Conservation (phyloP, 2,329 filamentous ascomycete genomes). For the Trichoderma polysporum region DNA sequence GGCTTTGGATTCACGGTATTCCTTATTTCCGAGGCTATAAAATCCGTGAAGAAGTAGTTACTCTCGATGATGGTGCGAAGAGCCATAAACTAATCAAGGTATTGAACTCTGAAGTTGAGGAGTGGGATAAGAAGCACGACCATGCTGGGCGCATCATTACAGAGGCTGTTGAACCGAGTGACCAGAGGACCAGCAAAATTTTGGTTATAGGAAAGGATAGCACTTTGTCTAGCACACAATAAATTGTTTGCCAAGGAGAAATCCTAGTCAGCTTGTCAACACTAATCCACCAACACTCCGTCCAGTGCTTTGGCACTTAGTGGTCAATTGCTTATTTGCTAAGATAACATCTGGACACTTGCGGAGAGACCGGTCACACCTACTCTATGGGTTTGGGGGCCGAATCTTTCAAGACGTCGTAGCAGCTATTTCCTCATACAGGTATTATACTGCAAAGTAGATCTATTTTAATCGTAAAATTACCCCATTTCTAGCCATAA, state of each 20-base stretch:
- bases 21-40: slow-evolving; percentile 54
- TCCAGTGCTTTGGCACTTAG: background rate
- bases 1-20: slow-evolving; percentile 56
- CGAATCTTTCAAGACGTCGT: background rate
- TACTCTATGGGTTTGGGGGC: background rate
- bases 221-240: background rate
- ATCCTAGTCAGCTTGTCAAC: background rate
- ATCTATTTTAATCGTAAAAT: background rate
- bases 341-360: background rate
- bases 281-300: background rate
- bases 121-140: slow-evolving; percentile 51
- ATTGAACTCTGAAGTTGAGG: slow-evolving; percentile 46
- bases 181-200: background rate
- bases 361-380: background rate
- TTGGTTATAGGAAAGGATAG: background rate
- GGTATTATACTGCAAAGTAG: background rate
- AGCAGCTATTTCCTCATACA: too few species aligned
- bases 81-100: slow-evolving; percentile 54
- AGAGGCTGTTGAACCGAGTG: background rate
- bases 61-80: slow-evolving; percentile 45
- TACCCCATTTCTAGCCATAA: background rate
- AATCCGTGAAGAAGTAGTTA: slow-evolving; percentile 55
- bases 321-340: background rate
- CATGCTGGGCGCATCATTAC: slow-evolving; percentile 8
- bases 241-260: background rate